Percentiles rank a stretch among this genome's conserved stretches.
These are phyloP conservation scores for Eurotiales sp. DNA, from an alignment of 2,329 filamentous ascomycete genomes.

Conservation along the genomic window DNA sequence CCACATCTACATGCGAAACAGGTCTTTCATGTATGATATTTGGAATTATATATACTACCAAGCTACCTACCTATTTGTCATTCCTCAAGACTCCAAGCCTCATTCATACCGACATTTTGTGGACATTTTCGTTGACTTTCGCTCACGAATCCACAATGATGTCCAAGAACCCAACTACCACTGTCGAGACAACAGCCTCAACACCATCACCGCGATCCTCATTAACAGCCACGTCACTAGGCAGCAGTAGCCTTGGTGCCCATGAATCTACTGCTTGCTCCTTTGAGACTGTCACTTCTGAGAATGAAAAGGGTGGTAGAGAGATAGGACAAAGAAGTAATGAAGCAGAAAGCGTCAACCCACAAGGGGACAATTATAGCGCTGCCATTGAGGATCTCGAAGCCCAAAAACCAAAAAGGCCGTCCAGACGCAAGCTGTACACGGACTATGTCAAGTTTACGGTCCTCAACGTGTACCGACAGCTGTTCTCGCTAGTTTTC, in stretches of 20 bases:
- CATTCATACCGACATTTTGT: too few relatives aligned
- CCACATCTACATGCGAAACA: background rate
- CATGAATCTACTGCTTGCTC: background rate
- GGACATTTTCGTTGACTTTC: too few relatives aligned
- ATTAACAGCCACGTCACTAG: background rate
- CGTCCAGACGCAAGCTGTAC: slow-evolving; percentile 18
- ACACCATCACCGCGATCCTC: background rate
- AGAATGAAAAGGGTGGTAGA: background rate
- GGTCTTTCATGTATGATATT: background rate
- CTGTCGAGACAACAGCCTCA: background rate
- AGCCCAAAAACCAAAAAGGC: slow-evolving; percentile 21
- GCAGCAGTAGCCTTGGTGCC: background rate
- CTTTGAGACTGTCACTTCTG: background rate
- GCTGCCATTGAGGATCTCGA: slow-evolving; percentile 15
- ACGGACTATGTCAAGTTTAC: slow-evolving; percentile 30
- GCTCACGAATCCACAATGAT: background rate
- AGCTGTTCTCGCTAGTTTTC: slow-evolving; percentile 42
- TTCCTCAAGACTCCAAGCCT: too few relatives aligned
- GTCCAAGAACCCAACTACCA: background rate
- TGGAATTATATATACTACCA: background rate
- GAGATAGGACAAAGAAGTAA: background rate
- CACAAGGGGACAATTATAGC: too few relatives aligned
- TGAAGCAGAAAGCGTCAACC: too few relatives aligned
- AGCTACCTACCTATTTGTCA: background rate
- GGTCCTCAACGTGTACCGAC: slow-evolving; percentile 39